Evolutionary conservation across 768 basidiomycete species (phyloP).

Genomic region (Myochromella boudieri): DNA sequence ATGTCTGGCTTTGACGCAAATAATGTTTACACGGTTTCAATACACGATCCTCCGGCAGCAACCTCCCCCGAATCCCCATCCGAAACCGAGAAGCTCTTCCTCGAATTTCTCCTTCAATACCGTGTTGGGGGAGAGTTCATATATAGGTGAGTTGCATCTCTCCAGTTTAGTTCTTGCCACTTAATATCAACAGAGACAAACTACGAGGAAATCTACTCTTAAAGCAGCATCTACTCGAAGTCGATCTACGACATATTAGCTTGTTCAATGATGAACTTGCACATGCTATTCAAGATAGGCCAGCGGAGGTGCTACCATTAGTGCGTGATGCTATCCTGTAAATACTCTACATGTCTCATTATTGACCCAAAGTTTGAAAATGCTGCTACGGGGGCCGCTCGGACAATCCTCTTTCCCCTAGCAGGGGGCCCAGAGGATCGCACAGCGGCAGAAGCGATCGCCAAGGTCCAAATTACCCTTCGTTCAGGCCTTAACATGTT

Average conservation of each 20-base stretch:
- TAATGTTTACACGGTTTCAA: slow-evolving; percentile 77
- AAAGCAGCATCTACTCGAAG: slow-evolving; percentile 84
- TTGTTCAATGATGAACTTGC: slow-evolving; percentile 94
- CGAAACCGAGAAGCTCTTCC: slow-evolving; percentile 75
- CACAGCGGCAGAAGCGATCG: slow-evolving; percentile 40
- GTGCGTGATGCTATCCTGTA: slow-evolving; percentile 43
- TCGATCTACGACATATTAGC: slow-evolving; percentile 76
- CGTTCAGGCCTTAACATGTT: slow-evolving; percentile 90
- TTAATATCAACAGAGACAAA: slow-evolving; percentile 61
- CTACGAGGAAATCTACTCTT: slow-evolving; percentile 86
- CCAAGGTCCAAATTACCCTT: slow-evolving; percentile 83
- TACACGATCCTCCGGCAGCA: slow-evolving; percentile 61
- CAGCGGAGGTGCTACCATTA: slow-evolving; percentile 85
- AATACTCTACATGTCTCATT: neutral
- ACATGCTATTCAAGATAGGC: slow-evolving; percentile 85
- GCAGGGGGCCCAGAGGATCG: slow-evolving; percentile 49
- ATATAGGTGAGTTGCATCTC: slow-evolving; percentile 64
- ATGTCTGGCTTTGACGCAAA: slow-evolving; percentile 92
- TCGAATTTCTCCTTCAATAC: slow-evolving; percentile 87
- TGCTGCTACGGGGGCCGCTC: slow-evolving; percentile 83
- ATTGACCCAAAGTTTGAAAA: slow-evolving; percentile 72
- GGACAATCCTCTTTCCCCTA: slow-evolving; percentile 80
- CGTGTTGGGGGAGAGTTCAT: slow-evolving; percentile 89
- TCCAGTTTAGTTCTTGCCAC: neutral
- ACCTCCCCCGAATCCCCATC: slow-evolving; percentile 71